Percentiles rank a stretch among this genome's conserved stretches.
Evolutionary conservation across 371 early-diverging fungal species (phyloP).

Genomic region (Apophysomyces ossiformis): DNA sequence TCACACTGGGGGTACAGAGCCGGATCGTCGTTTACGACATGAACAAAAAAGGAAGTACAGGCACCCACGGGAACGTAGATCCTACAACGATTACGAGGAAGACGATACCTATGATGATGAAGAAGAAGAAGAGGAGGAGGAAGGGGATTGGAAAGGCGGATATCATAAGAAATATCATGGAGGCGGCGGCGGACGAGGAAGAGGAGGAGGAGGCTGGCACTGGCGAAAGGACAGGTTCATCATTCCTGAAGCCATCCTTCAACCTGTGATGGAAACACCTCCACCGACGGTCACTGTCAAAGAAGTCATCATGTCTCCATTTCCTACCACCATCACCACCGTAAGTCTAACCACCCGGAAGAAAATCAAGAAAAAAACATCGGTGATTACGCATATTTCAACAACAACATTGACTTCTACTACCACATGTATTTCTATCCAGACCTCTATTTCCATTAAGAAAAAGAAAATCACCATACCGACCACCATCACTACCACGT

Average conservation of each 20-base stretch:
- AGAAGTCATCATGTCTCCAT: slow-evolving; percentile 6
- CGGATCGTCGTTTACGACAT: not conserved
- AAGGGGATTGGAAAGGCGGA: not conserved
- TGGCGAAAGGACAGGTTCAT: slow-evolving; percentile 4
- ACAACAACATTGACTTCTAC: slow-evolving; percentile 10
- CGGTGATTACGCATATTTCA: slow-evolving; percentile 7
- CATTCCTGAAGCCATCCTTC: slow-evolving; percentile 7
- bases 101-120: slow-evolving; percentile 1
- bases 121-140: not conserved
- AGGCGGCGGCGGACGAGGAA: not conserved
- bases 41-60: not conserved
- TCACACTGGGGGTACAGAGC: too few species aligned
- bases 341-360: slow-evolving; percentile 5
- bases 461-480: slow-evolving; percentile 3
- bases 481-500: not conserved
- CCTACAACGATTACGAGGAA: not conserved
- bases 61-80: not conserved
- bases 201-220: slow-evolving; percentile 5
- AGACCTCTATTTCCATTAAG: slow-evolving; percentile 5
- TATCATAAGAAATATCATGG: not conserved
- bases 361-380: slow-evolving; percentile 10
- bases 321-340: slow-evolving; percentile 7
- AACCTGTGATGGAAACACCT: slow-evolving; percentile 10
- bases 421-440: slow-evolving; percentile 8
- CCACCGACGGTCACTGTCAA: slow-evolving; percentile 4